These are phyloP conservation scores for Suillus brevipes DNA, from an alignment of 768 basidiomycete species.

Conservation along the genomic window DNA sequence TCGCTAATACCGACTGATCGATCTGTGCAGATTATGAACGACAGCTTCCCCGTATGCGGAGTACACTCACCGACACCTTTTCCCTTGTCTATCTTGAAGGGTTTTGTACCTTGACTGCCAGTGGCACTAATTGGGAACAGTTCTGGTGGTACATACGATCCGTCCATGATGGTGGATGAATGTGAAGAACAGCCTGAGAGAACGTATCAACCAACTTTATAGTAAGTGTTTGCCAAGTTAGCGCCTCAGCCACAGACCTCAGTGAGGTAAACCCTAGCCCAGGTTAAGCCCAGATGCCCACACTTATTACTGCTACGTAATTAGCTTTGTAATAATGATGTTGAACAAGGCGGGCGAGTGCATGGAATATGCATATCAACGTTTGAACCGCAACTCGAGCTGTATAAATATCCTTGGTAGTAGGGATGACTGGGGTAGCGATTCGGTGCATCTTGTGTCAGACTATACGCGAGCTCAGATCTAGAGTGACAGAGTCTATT, in stretches of 20 bases:
- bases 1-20: neutral
- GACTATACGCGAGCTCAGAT: too few species aligned
- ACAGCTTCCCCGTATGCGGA: too few species aligned
- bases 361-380: neutral
- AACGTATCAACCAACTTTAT: neutral
- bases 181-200: neutral
- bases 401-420: too few species aligned
- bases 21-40: neutral
- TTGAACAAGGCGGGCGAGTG: neutral
- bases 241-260: neutral
- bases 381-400: too few species aligned
- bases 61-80: conserved; percentile 1
- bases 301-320: neutral
- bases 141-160: neutral
- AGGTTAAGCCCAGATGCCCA: neutral
- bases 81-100: neutral
- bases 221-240: neutral
- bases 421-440: too few species aligned
- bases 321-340: neutral
- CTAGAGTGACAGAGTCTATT: too few species aligned
- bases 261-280: neutral
- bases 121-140: neutral
- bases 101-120: neutral
- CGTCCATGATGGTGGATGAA: conserved; percentile 1
- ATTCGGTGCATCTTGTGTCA: too few species aligned